Base-by-base conservation (phyloP, 108 stramenopile species). In the Cyclotella atomus region DNA sequence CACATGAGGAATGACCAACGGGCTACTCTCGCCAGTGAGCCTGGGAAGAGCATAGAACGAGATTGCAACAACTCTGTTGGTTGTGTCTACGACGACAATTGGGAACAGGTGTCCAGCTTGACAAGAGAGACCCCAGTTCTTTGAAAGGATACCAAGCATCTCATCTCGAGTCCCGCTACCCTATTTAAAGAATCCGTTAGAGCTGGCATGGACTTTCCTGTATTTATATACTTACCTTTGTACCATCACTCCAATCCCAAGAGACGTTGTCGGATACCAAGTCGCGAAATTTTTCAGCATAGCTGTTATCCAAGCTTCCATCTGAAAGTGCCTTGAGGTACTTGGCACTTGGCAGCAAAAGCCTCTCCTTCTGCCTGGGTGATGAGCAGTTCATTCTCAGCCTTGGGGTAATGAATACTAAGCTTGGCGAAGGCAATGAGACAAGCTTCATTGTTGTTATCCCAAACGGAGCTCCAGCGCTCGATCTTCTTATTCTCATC, bases 241-340 rank as follows among this genome's bases (percentile, higher is more conserved):
- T 63, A 19, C 62, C 62, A n/a, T 63, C 62, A 27, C 30, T 34
- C 62, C 62, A 63, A 5, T 63, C 62, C 62, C 62, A 63, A 10
- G 62, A 38, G 2, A 63, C 23, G 20, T 63, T 44, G n/a, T 63
- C 35, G 3, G 62, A 33, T 15, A 63, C 28, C 6, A 38, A 2
- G 8, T 44, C 15, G 35, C 14, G 23, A n/a, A 5, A 44, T 9
- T 15, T 36, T 21, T 63, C 62, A 44, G 62, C 62, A 19, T 63
- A 36, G 19, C 23, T 63, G 62, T 63, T 63, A 12, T 63, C 41
- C 24, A 34, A 29, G n/a, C 36, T 41, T 25, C 62, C 62, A 19
- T 29, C 35, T 12, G 62, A 29, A 24, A 38, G 5, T 25, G 34
- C 32, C 15, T 38, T 44, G 6, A 63, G 10, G 20, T 34, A 44